These are phyloP conservation scores for Fusarium oxysporum DNA, from an alignment of 2,329 filamentous ascomycete genomes.

Conservation along the genomic window DNA sequence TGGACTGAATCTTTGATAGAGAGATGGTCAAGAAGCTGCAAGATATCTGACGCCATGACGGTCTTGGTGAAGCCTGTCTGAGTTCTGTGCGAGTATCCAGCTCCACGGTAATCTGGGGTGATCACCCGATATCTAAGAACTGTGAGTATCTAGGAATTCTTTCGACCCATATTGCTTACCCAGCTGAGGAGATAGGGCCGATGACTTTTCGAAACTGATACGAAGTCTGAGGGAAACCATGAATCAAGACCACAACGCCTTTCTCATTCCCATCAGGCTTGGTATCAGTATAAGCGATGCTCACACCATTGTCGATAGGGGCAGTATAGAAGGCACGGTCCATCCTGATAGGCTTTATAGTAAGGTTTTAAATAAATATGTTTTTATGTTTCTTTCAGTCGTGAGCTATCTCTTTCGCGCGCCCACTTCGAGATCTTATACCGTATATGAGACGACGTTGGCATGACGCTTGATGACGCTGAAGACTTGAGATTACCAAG, in stretches of 20 bases:
- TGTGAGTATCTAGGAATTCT: neutral
- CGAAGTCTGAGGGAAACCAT: conserved; percentile 23
- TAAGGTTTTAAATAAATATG: rapidly evolving
- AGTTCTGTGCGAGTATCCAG: conserved; percentile 11
- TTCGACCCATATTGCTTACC: neutral
- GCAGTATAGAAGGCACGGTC: conserved; percentile 10
- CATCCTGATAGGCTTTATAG: neutral
- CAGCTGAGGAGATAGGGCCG: neutral
- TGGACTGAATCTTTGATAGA: conserved; percentile 9
- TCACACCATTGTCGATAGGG: conserved; percentile 1
- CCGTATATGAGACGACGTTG: neutral
- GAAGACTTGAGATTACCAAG: conserved; percentile 21
- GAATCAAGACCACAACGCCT: conserved; percentile 14
- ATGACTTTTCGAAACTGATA: conserved; percentile 25
- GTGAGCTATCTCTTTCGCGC: rapidly evolving
- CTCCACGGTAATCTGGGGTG: conserved; percentile 14
- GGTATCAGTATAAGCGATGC: conserved; percentile 21
- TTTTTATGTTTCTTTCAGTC: neutral
- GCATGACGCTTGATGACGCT: conserved; percentile 28
- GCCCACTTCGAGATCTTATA: neutral
- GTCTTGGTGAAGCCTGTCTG: conserved; percentile 21
- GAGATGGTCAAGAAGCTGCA: neutral
- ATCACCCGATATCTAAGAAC: conserved; percentile 11
- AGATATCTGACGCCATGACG: conserved; percentile 20
- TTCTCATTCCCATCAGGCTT: neutral